Conservation (phyloP, 805 yeast genomes). For the Blastobotrys americana region DNA sequence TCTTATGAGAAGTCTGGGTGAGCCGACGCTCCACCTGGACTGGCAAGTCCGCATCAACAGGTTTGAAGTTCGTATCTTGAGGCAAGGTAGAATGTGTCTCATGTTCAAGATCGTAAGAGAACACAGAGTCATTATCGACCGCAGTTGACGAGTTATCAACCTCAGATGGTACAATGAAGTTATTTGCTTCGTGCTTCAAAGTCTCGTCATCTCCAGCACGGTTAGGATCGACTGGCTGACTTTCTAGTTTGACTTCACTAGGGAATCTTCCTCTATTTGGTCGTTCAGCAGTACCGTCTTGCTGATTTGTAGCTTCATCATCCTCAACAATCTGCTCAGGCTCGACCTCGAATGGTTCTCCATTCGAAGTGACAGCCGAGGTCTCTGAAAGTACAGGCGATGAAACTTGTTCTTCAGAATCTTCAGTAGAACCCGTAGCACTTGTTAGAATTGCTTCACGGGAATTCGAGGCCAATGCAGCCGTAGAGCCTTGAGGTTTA, state of each 20-base stretch:
- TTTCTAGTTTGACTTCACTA: constrained; percentile 20
- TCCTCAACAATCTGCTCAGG: constrained; percentile 5
- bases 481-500: constrained; percentile 3
- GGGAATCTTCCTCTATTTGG: constrained; percentile 20
- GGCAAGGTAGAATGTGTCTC: constrained; percentile 24
- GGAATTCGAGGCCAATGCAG: not conserved
- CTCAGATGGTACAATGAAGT: constrained; percentile 12
- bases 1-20: constrained; percentile 28
- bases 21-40: constrained; percentile 29
- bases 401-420: constrained; percentile 2
- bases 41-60: constrained; percentile 25
- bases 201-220: constrained; percentile 16
- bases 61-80: constrained; percentile 25
- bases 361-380: constrained; percentile 23
- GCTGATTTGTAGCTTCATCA: not conserved
- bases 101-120: constrained; percentile 29
- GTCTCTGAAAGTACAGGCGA: constrained; percentile 21
- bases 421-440: not conserved
- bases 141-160: constrained; percentile 5
- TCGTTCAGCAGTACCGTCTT: constrained; percentile 3
- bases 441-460: not conserved
- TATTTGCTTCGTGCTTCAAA: constrained; percentile 13
- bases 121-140: constrained; percentile 26
- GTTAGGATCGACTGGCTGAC: constrained; percentile 12
- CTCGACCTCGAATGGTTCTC: constrained; percentile 19